Base-by-base conservation (phyloP, 768 basidiomycete species). In the Fibroporia radiculosa region DNA sequence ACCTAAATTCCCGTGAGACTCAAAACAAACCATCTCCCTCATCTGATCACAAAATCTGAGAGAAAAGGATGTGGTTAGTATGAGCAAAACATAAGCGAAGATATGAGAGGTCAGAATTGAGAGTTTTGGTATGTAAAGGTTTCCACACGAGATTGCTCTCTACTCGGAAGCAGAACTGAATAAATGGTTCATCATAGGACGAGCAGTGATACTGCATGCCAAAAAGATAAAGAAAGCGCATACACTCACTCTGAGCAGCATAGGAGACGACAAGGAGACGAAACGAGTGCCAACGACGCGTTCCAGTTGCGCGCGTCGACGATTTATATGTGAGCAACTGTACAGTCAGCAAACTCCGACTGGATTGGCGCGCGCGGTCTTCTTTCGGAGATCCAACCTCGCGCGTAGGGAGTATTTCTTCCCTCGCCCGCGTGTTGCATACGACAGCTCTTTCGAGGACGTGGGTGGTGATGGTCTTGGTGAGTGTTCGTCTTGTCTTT, bases 161-260 rank as follows among this genome's bases (percentile, higher is more conserved):
- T 80, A 74, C 50, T 39, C 82, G 82, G 82, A 84, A 84, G 82
- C 82, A 84, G 82, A 84, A 84, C 81, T 82, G 80, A 80, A 66
- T 65, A 22, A 39, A 49, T 60, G 54, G 52, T 52, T 49, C 56
- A 64, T 75, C 79, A 80, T 75, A 71, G 51, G 56, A 36, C 61
- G 48, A 5, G 44, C 25, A 31, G 6, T 47, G n/a, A n/a, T n/a
- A n/a, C n/a, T n/a, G n/a, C n/a, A n/a, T n/a, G n/a, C n/a, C n/a
- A n/a, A n/a, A n/a, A n/a, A n/a, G n/a, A n/a, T n/a, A 27, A 46
- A 44, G 34, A 29, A 40, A 40, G 34, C 24, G 39, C 20, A 16
- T 29, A 44, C n/a, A 50, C 56, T 55, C 48, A 57, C 56, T 48
- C 13, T 47, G 4, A 33, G 26, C 25, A 32, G 13, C 25, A 25